Percentiles rank a stretch among this genome's conserved stretches.
phyloP scores from a whole-genome alignment of 257 asterid species.

The Plantago ovata region DNA sequence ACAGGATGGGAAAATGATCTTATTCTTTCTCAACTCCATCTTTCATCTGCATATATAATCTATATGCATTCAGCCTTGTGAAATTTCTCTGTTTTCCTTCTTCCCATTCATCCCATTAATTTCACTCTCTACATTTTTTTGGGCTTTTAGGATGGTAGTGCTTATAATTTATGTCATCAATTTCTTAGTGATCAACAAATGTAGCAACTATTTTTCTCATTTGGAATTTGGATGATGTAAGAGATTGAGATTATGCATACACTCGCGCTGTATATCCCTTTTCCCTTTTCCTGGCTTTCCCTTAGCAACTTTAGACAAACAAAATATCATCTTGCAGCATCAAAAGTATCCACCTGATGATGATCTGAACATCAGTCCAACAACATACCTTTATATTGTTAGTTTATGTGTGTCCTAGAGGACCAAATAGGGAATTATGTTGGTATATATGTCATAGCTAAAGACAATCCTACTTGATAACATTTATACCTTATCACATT shows the following conservation, averaged over 20 bases:
- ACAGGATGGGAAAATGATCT: not conserved
- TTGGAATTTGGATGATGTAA: not conserved
- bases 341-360: too few species aligned
- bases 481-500: too few species aligned
- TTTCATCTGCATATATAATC: not conserved
- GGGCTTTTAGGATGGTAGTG: too few species aligned
- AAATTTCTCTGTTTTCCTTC: not conserved
- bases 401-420: too few species aligned
- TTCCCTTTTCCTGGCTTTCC: too few species aligned
- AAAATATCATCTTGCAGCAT: too few species aligned
- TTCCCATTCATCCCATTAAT: not conserved
- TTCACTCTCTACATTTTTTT: not conserved
- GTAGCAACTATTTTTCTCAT: not conserved
- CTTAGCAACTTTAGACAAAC: too few species aligned
- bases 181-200: not conserved
- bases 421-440: not conserved
- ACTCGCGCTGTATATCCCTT: too few species aligned
- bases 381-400: too few species aligned
- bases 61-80: not conserved
- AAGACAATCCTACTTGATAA: too few species aligned
- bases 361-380: too few species aligned
- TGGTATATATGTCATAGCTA: too few species aligned
- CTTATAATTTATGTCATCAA: not conserved
- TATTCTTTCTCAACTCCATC: constrained; percentile 5
- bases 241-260: not conserved